Evolutionary conservation across 1,284 basidiomycete genomes (phyloP).

Genomic region (Fomitopsis schrenkii): DNA sequence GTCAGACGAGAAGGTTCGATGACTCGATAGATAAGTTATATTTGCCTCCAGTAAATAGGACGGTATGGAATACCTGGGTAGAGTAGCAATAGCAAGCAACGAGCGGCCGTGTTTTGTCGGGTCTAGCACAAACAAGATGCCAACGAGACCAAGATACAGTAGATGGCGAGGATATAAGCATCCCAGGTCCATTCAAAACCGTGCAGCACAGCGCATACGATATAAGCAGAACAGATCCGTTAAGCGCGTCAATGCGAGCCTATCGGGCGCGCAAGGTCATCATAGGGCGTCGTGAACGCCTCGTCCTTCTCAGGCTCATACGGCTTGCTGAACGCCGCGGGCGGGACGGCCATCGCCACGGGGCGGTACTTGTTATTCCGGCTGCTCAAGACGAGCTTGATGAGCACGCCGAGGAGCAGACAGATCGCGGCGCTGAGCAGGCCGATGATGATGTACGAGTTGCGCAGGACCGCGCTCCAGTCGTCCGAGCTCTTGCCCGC

Average conservation of each 20-base stretch:
- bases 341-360: neutral
- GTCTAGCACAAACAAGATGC: neutral
- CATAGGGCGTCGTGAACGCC: slow-evolving; percentile 7
- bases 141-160: neutral
- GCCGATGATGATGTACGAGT: slow-evolving; percentile 17
- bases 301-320: slow-evolving; percentile 6
- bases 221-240: neutral
- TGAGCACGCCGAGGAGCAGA: slow-evolving; percentile 10
- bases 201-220: no score
- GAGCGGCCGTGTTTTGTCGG: neutral
- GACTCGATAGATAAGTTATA: neutral
- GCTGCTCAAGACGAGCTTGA: neutral
- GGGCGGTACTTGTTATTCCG: slow-evolving; percentile 4
- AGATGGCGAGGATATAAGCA: neutral
- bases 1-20: no score
- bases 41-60: neutral
- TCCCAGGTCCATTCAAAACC: no score
- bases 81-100: neutral
- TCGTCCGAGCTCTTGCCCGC: slow-evolving; percentile 1
- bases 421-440: slow-evolving; percentile 10
- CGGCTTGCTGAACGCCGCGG: neutral
- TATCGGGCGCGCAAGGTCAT: slow-evolving; percentile 4
- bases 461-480: slow-evolving; percentile 10
- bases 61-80: neutral
- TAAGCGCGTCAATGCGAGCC: neutral